Percentiles rank a stretch among this genome's conserved stretches.
Conservation (phyloP, 306 rosid genomes). For the Prunus dulcis region DNA sequence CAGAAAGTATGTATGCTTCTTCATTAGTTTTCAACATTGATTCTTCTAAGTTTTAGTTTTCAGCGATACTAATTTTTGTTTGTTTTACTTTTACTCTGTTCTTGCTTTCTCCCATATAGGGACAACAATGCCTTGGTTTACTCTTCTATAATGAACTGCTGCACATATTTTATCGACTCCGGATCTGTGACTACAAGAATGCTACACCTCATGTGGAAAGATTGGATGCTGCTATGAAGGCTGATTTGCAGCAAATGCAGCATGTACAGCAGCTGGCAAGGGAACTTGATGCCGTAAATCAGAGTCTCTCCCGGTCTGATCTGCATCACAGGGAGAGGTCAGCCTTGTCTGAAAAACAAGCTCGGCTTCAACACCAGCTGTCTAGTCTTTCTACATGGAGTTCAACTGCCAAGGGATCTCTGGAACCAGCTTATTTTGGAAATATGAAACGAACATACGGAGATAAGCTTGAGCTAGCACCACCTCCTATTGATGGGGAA, state of each 20-base stretch:
- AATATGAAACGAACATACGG: slow-evolving; percentile 60
- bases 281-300: slow-evolving; percentile 71
- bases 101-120: slow-evolving; percentile 39
- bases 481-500: slow-evolving; percentile 91
- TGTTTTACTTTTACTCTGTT: not conserved
- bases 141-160: slow-evolving; percentile 86
- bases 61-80: slow-evolving; percentile 16
- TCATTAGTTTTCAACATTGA: slow-evolving; percentile 1
- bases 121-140: slow-evolving; percentile 72
- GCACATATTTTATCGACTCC: slow-evolving; percentile 82
- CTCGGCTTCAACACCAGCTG: slow-evolving; percentile 63
- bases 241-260: slow-evolving; percentile 66
- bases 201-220: slow-evolving; percentile 84
- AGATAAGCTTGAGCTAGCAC: slow-evolving; percentile 89
- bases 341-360: slow-evolving; percentile 80
- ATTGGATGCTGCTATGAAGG: slow-evolving; percentile 89
- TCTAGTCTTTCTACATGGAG: slow-evolving; percentile 42
- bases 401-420: slow-evolving; percentile 46
- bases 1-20: slow-evolving; percentile 60
- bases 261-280: slow-evolving; percentile 57
- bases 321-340: slow-evolving; percentile 73
- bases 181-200: slow-evolving; percentile 93
- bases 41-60: slow-evolving; percentile 6
- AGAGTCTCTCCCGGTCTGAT: slow-evolving; percentile 80
- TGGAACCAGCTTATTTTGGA: slow-evolving; percentile 86